Base-by-base conservation (phyloP, 73 alveolate species). In the Diophrys sp. region DNA sequence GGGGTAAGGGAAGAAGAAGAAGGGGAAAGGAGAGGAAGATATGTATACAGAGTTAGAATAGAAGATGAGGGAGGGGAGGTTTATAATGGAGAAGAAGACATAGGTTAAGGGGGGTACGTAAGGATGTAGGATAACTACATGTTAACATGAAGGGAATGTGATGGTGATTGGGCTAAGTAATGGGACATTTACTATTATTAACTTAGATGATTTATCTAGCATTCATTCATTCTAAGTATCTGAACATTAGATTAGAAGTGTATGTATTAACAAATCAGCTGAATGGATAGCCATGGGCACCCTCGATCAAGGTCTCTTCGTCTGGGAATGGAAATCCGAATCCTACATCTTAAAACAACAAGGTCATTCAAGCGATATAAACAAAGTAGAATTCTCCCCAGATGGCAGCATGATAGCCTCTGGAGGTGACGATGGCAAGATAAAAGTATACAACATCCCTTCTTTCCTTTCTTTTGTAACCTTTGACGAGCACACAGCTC, bases 301-400 rank as follows among this genome's bases (percentile, higher is more conserved):
- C 56, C 83, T 95, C 68, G 82, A 85, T 62, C 83, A 82, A 82
- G 68, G 72, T 66, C 84, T 96, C 34, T 91, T 96, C 71, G 98
- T 96, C n/a, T 96, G 98, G 98, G 98, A 96, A 83, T 96, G 98
- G 98, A 94, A 95, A 85, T 90, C 98, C 33, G 96, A 96, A 81
- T 80, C 97, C 28, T 96, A 92, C 81, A 88, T 96, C 25, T 80
- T 93, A 71, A 95, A 96, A 74, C 90, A 96, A 82, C 91, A 94
- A 90, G 97, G 98, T 53, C 91, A 90, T 76, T 86, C 85, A 79
- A 80, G 84, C 70, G 98, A 96, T 66, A 90, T 93, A 31, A 84
- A 85, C 27, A 78, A 84, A 66, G 87, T 93, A 11, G 89, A 97
- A 23, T 91, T 83, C 86, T 84, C 96, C 30, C 90, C 91, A 14